Evolutionary conservation across 2,329 filamentous ascomycete species (phyloP), one percentile per base, ranked within the genome.

Genomic region (Cyphellophora attinorum): DNA sequence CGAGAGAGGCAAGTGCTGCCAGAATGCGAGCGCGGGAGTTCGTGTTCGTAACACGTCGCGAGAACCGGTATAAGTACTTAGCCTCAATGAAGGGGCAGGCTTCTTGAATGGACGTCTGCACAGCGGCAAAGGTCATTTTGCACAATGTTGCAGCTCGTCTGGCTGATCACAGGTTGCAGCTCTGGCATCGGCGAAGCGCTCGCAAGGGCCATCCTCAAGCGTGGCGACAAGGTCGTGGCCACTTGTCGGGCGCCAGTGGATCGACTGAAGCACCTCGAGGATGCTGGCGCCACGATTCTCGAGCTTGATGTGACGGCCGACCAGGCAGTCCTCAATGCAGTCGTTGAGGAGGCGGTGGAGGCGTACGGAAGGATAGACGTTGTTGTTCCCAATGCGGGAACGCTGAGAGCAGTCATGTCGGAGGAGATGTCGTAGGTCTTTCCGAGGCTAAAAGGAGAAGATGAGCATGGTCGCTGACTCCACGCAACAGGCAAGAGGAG

Each of bases 101-200:
- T n/a, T n/a, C n/a, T n/a, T n/a, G n/a, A n/a, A n/a, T n/a, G n/a
- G n/a, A n/a, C n/a, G n/a, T n/a, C n/a, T n/a, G n/a, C n/a, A n/a
- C n/a, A n/a, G n/a, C n/a, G n/a, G n/a, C n/a, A n/a, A n/a, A n/a
- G n/a, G n/a, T n/a, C n/a, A n/a, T n/a, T n/a, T n/a, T n/a, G n/a
- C 21, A 25, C 21, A 8, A 49, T 49, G 42, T 28, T 38, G 21
- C 37, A 31, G 16, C 43, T 44, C 14, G 49, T 59, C 31, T 59
- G 55, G 55, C 45, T 58, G 18, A 50, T 59, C 19, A 58, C 55
- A n/a, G 55, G 56, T 14, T 53, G 47, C 31, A 56, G 54, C 6
- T 53, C 54, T 13, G 56, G 56, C 13, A 47, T 60, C 18, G 55
- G 56, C 13, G 25, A 36, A 12, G 49, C 52, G 30, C 44, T 58